phyloP scores from a whole-genome alignment of 768 basidiomycete species.

The Boletus rubropictus region DNA sequence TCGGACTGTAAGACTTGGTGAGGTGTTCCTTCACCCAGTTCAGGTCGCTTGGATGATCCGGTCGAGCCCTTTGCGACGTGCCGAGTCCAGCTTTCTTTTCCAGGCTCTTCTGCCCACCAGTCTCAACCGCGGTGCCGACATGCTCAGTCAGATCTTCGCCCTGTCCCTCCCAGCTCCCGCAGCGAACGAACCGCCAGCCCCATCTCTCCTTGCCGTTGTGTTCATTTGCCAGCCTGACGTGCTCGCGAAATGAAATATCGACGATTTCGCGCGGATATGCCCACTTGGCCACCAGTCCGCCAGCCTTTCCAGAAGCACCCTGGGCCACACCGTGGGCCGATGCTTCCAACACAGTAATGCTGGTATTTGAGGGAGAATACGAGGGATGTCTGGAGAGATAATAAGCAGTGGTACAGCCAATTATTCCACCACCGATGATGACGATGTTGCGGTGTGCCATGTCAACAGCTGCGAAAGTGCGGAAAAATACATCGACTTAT shows the following conservation, averaged over 20 bases:
- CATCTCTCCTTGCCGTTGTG: constrained; percentile 67
- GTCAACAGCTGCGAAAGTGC: not conserved
- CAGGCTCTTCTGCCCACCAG: constrained; percentile 40
- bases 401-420: constrained; percentile 80
- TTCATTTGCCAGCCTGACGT: constrained; percentile 63
- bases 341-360: constrained; percentile 66
- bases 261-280: constrained; percentile 71
- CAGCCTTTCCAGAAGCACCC: constrained; percentile 80
- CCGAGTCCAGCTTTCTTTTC: constrained; percentile 51
- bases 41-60: constrained; percentile 46
- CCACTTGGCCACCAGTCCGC: constrained; percentile 82
- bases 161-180: constrained; percentile 67
- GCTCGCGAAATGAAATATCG: constrained; percentile 59
- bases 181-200: constrained; percentile 78
- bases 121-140: constrained; percentile 23
- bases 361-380: constrained; percentile 35
- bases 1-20: constrained; percentile 55
- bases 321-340: constrained; percentile 62
- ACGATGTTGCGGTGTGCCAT: constrained; percentile 44
- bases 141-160: constrained; percentile 33
- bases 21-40: constrained; percentile 51
- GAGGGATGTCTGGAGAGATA: constrained; percentile 60
- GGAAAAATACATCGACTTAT: too few relatives aligned
- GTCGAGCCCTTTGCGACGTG: constrained; percentile 18
- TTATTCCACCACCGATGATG: constrained; percentile 82